A percentile compares a stretch with the other conserved stretches of the same genome.
Evolutionary conservation across 352 stramenopile species (phyloP).

Genomic region (Phytophthora cryptogea): DNA sequence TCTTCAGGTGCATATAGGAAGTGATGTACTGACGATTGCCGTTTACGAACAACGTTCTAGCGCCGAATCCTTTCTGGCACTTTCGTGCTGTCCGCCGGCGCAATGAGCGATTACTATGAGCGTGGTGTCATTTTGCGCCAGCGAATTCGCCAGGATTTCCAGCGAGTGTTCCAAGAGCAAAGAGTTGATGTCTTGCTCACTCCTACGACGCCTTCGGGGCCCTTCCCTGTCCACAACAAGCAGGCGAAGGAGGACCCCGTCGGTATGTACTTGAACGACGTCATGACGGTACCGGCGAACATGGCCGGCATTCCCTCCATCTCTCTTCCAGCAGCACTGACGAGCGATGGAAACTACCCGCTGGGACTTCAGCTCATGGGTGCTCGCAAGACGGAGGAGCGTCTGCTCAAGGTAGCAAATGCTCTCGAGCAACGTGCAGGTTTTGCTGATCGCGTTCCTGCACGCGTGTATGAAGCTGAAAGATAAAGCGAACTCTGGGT

Average conservation of each 20-base stretch:
- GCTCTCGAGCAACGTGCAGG: slow-evolving; percentile 60
- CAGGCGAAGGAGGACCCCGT: slow-evolving; percentile 72
- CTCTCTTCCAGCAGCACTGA: slow-evolving; percentile 75
- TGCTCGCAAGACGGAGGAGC: slow-evolving; percentile 61
- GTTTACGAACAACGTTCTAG: slow-evolving; percentile 24
- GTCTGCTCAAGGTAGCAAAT: slow-evolving; percentile 63
- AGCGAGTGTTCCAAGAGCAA: slow-evolving; percentile 55
- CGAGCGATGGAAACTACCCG: slow-evolving; percentile 56
- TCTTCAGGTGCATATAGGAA: background rate
- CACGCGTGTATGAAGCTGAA: slow-evolving; percentile 53
- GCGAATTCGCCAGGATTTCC: slow-evolving; percentile 80
- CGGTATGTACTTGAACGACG: slow-evolving; percentile 91
- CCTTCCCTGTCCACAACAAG: slow-evolving; percentile 68
- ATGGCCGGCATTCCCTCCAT: slow-evolving; percentile 88
- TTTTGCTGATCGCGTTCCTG: slow-evolving; percentile 52
- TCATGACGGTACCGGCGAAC: slow-evolving; percentile 92
- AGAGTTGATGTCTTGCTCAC: slow-evolving; percentile 86
- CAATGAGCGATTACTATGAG: slow-evolving; percentile 92
- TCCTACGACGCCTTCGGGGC: slow-evolving; percentile 83
- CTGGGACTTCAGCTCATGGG: slow-evolving; percentile 84
- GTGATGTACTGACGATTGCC: background rate
- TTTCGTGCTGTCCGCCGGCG: slow-evolving; percentile 88
- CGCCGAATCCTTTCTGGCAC: slow-evolving; percentile 91
- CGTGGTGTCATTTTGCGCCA: slow-evolving; percentile 80
- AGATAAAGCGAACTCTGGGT: slow-evolving; percentile 19